phyloP scores from a whole-genome alignment of 345 rosid genomes.

The Anastatica hierochuntica region DNA sequence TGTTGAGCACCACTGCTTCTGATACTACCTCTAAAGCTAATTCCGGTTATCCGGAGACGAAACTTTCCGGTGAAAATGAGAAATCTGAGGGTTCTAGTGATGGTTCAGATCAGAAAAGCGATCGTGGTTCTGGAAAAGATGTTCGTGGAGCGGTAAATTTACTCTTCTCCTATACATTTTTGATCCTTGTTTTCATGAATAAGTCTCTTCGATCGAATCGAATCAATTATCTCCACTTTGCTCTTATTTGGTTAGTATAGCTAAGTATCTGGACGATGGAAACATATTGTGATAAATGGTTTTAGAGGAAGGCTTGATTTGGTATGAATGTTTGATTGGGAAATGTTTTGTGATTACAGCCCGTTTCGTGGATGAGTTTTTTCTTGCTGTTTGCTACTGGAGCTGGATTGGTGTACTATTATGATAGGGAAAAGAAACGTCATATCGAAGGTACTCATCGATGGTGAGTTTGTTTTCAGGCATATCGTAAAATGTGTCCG shows the following conservation, averaged over 20 bases:
- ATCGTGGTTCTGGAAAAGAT: conserved; percentile 50
- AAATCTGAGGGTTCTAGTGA: conserved; percentile 33
- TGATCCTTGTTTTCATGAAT: too few species aligned
- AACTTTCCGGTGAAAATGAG: conserved; percentile 33
- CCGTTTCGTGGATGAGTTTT: conserved; percentile 92
- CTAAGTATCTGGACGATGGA: too few species aligned
- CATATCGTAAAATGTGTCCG: not conserved
- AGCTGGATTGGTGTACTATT: conserved; percentile 63
- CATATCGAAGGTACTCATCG: conserved; percentile 93
- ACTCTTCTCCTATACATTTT: too few species aligned
- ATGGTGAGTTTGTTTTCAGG: conserved; percentile 54
- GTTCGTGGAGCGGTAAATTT: conserved; percentile 84
- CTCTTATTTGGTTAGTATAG: too few species aligned
- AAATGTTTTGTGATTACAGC: conserved; percentile 37
- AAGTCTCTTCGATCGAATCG: too few species aligned
- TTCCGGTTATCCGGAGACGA: conserved; percentile 16
- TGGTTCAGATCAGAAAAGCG: conserved; percentile 39
- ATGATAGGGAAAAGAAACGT: conserved; percentile 64
- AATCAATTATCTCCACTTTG: too few species aligned
- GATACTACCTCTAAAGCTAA: conserved; percentile 13
- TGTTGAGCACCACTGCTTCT: conserved; percentile 27
- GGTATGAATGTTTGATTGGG: not conserved
- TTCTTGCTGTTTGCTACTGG: conserved; percentile 69
- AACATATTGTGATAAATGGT: too few species aligned
- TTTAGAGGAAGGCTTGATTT: too few species aligned